Percentiles rank a stretch among this genome's conserved stretches.
Evolutionary conservation across 139 green algal species (phyloP).

Genomic region (Desmodesmus armatus): DNA sequence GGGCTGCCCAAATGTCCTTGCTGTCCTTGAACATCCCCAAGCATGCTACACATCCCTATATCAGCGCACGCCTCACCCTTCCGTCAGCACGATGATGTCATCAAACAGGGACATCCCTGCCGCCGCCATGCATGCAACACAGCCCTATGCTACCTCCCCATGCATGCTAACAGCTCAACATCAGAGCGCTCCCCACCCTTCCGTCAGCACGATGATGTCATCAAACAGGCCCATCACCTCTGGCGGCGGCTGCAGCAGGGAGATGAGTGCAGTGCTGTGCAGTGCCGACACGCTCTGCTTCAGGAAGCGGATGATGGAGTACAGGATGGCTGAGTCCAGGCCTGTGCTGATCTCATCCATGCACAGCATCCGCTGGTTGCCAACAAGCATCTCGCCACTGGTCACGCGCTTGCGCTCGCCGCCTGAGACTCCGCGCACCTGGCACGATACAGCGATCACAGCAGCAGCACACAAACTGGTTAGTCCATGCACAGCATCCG

Average conservation of each 20-base stretch:
- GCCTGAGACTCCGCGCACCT: conserved; percentile 75
- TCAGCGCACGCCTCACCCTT: conserved; percentile 49
- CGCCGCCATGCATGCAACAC: neutral
- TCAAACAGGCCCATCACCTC: conserved; percentile 78
- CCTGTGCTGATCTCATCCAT: conserved; percentile 41
- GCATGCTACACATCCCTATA: neutral
- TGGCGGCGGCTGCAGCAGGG: conserved; percentile 89
- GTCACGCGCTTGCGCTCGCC: conserved; percentile 85
- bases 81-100: conserved; percentile 70
- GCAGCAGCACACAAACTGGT: too few species aligned
- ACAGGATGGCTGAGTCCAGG: conserved; percentile 79
- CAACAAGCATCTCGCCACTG: conserved; percentile 80
- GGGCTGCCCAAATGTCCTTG: too few species aligned
- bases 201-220: conserved; percentile 70
- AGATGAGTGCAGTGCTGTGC: conserved; percentile 66
- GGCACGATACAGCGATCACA: neutral
- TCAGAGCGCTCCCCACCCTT: conserved; percentile 50
- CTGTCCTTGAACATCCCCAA: too few species aligned
- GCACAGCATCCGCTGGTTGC: conserved; percentile 23
- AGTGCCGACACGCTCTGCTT: conserved; percentile 20
- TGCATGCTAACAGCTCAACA: too few species aligned
- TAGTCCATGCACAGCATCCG: neutral
- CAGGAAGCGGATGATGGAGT: conserved; percentile 57
- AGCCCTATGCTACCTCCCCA: neutral
- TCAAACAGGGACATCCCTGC: conserved; percentile 66